These are phyloP conservation scores for Petunia secreta DNA, from an alignment of 257 asterid species.

Conservation along the genomic window DNA sequence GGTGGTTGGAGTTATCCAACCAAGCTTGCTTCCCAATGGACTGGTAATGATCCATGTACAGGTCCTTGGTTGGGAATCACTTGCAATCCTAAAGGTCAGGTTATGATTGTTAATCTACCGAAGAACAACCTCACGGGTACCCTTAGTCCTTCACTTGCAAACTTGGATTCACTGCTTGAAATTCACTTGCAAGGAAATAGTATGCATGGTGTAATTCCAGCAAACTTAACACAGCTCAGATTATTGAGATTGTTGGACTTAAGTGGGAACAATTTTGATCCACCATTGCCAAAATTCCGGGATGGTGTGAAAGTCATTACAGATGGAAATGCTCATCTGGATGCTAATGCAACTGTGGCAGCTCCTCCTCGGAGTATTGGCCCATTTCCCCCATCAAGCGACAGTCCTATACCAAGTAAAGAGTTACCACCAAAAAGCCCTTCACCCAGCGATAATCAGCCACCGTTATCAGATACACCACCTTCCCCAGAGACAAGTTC, in stretches of 20 bases:
- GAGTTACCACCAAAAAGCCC: conserved; percentile 17
- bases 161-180: conserved; percentile 58
- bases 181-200: conserved; percentile 72
- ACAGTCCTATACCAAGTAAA: conserved; percentile 24
- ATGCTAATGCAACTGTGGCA: conserved; percentile 21
- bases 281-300: conserved; percentile 67
- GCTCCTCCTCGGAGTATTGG: conserved; percentile 31
- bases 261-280: conserved; percentile 57
- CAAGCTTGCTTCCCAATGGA: conserved; percentile 62
- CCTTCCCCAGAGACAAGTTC: conserved; percentile 26
- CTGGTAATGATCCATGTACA: conserved; percentile 73
- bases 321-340: conserved; percentile 48
- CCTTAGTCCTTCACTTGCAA: conserved; percentile 63
- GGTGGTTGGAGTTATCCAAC: conserved; percentile 55
- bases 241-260: conserved; percentile 62
- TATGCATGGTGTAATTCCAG: conserved; percentile 63
- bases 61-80: conserved; percentile 75
- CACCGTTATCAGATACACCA: conserved; percentile 30
- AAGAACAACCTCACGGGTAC: conserved; percentile 72
- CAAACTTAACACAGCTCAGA: conserved; percentile 49
- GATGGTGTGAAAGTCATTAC: conserved; percentile 47
- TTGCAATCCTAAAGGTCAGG: conserved; percentile 50
- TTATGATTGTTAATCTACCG: conserved; percentile 64
- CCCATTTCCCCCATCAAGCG: conserved; percentile 31
- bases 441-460: conserved; percentile 25